Evolutionary conservation across 257 asterid genomes (phyloP).

Genomic region (Anisodus acutangulus): DNA sequence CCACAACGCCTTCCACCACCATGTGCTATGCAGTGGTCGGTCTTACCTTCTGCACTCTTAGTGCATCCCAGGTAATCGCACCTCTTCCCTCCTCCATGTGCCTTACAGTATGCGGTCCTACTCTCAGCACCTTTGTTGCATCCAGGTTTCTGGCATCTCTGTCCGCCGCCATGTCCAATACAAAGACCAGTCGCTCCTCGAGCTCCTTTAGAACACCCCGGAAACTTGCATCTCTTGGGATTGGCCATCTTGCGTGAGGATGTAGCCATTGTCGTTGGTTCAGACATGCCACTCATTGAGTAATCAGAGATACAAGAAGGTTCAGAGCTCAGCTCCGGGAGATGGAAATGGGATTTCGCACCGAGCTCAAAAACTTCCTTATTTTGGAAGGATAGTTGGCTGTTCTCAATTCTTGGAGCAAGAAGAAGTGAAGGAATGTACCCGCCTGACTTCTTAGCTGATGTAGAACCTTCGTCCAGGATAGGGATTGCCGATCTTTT

Average conservation of each 20-base stretch:
- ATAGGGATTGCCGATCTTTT: conserved; percentile 45
- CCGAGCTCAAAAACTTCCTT: conserved; percentile 38
- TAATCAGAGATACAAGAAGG: conserved; percentile 64
- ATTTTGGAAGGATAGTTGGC: conserved; percentile 30
- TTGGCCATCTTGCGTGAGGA: conserved; percentile 54
- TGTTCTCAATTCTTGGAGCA: conserved; percentile 59
- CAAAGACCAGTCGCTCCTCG: conserved; percentile 87
- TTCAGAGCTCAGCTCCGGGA: conserved; percentile 62
- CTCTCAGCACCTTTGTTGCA: conserved; percentile 91
- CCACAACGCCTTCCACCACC: conserved; percentile 89
- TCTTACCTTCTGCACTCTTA: conserved; percentile 86
- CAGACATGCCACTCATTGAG: conserved; percentile 67
- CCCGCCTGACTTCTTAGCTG: conserved; percentile 93
- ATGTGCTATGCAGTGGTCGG: conserved; percentile 81
- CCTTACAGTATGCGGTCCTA: conserved; percentile 86
- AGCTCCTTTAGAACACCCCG: conserved; percentile 77
- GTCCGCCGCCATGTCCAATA: conserved; percentile 94
- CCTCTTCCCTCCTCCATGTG: conserved; percentile 88
- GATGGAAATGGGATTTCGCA: conserved; percentile 51
- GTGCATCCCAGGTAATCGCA: conserved; percentile 85
- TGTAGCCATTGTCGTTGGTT: conserved; percentile 50
- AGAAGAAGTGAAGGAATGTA: conserved; percentile 74
- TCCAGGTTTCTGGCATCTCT: conserved; percentile 83
- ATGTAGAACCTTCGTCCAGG: conserved; percentile 93
- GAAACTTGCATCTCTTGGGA: conserved; percentile 64